These are phyloP conservation scores for Calonectria crousiana DNA, from an alignment of 2,329 filamentous ascomycete species.

Conservation along the genomic window DNA sequence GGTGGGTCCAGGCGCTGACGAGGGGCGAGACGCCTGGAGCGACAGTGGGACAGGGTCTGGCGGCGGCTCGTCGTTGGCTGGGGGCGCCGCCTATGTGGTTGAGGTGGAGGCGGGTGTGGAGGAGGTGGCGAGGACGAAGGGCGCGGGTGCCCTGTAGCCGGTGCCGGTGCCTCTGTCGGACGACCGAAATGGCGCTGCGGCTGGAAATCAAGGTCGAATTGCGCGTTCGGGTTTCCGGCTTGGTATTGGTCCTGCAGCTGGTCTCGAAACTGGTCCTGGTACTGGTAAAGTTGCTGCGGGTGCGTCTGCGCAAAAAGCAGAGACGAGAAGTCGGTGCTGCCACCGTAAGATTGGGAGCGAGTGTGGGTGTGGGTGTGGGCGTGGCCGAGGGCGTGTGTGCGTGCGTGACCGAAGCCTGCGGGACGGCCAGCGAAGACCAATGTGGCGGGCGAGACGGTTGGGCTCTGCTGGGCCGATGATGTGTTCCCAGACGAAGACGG, in stretches of 20 bases:
- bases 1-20: conserved; percentile 44
- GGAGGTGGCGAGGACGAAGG: conserved; percentile 34
- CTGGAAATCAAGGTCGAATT: conserved; percentile 12
- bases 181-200: conserved; percentile 16
- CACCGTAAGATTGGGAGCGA: conserved; percentile 20
- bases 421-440: conserved; percentile 5
- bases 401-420: conserved; percentile 22
- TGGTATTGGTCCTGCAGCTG: conserved; percentile 19
- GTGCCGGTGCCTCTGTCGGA: conserved; percentile 18
- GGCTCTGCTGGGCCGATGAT: conserved; percentile 24
- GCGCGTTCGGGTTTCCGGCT: conserved; percentile 5
- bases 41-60: conserved; percentile 43
- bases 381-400: background rate
- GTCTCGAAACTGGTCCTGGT: conserved; percentile 14
- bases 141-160: conserved; percentile 23
- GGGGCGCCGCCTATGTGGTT: conserved; percentile 37
- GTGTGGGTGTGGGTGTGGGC: background rate
- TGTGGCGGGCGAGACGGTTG: conserved; percentile 16
- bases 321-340: conserved; percentile 17
- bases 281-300: conserved; percentile 6
- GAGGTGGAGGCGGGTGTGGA: conserved; percentile 33
- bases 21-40: conserved; percentile 40
- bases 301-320: background rate
- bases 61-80: conserved; percentile 44
- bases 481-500: conserved; percentile 17